Conservation (phyloP, 306 rosid species). For the Pterocarpus macrocarpus region DNA sequence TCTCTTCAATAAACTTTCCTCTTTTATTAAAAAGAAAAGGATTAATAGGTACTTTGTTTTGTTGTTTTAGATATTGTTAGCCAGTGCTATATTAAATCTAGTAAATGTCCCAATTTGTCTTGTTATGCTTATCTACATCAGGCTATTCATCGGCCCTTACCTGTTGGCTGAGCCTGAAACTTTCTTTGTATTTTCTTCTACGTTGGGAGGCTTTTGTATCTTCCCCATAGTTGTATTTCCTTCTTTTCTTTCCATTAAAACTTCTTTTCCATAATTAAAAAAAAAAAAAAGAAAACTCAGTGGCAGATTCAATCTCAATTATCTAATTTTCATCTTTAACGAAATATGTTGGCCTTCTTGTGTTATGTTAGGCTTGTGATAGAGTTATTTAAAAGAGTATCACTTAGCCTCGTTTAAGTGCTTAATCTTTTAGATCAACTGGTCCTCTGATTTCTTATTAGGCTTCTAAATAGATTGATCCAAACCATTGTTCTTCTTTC, state of each 20-base stretch:
- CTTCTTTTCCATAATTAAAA: not conserved
- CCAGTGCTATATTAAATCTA: slow-evolving; percentile 29
- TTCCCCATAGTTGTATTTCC: not conserved
- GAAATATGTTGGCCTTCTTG: slow-evolving; percentile 2
- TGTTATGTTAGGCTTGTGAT: not conserved
- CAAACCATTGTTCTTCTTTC: not conserved
- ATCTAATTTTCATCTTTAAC: not conserved
- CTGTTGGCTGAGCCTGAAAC: not conserved
- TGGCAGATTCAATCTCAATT: not conserved
- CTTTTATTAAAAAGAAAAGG: slow-evolving; percentile 8
- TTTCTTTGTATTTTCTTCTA: not conserved
- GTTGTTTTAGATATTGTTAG: slow-evolving; percentile 27
- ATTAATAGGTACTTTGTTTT: slow-evolving; percentile 3
- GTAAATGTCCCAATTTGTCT: not conserved
- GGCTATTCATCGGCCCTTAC: slow-evolving; percentile 4
- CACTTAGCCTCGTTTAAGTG: slow-evolving; percentile 16
- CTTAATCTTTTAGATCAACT: slow-evolving; percentile 12
- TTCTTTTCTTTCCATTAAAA: slow-evolving; percentile 15
- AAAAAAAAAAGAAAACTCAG: not conserved
- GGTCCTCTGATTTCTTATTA: not conserved
- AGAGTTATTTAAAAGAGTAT: not conserved
- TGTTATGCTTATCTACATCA: too few relatives aligned
- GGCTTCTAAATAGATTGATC: not conserved
- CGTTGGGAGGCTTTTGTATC: slow-evolving; percentile 6
- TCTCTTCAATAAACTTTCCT: slow-evolving; percentile 12